Conservation (phyloP, 2,329 filamentous ascomycete genomes). For the Claviceps sp. region DNA sequence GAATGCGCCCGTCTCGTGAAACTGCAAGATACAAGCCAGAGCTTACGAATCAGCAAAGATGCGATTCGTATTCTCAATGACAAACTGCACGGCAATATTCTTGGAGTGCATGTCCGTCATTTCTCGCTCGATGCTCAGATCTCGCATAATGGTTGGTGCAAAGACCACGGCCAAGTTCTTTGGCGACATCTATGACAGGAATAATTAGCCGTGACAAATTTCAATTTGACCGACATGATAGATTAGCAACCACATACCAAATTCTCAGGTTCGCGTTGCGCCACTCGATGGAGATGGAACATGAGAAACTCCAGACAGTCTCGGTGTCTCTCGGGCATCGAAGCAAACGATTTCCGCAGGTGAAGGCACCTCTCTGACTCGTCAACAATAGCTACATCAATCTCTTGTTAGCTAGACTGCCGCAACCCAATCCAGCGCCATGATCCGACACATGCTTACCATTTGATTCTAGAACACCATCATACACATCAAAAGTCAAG, state of each 20-base stretch:
- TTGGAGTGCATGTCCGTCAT: slow-evolving; percentile 94
- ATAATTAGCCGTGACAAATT: not conserved
- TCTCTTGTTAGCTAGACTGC: not conserved
- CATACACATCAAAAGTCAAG: slow-evolving; percentile 86
- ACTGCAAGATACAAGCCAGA: not conserved
- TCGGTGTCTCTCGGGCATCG: slow-evolving; percentile 70
- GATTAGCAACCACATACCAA: slow-evolving; percentile 40
- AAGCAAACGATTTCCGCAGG: slow-evolving; percentile 59
- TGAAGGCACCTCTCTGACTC: slow-evolving; percentile 55
- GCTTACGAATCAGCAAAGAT: slow-evolving; percentile 50
- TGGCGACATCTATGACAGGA: slow-evolving; percentile 62
- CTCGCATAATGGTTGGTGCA: slow-evolving; percentile 93
- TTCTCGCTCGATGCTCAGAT: slow-evolving; percentile 77
- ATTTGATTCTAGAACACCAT: slow-evolving; percentile 70
- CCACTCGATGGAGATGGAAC: slow-evolving; percentile 82
- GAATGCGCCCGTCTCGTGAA: not conserved
- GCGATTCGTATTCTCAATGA: slow-evolving; percentile 77
- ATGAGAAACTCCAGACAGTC: slow-evolving; percentile 89
- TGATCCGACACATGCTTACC: slow-evolving; percentile 33
- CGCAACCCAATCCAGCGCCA: not conserved
- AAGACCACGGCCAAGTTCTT: slow-evolving; percentile 96
- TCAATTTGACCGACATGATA: not conserved
- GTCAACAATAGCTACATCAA: slow-evolving; percentile 44
- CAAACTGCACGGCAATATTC: slow-evolving; percentile 80
- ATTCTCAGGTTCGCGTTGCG: slow-evolving; percentile 71